Percentiles rank a stretch among this genome's conserved stretches.
phyloP scores from a whole-genome alignment of 2,329 filamentous ascomycete species.

The Epichloe elymi region DNA sequence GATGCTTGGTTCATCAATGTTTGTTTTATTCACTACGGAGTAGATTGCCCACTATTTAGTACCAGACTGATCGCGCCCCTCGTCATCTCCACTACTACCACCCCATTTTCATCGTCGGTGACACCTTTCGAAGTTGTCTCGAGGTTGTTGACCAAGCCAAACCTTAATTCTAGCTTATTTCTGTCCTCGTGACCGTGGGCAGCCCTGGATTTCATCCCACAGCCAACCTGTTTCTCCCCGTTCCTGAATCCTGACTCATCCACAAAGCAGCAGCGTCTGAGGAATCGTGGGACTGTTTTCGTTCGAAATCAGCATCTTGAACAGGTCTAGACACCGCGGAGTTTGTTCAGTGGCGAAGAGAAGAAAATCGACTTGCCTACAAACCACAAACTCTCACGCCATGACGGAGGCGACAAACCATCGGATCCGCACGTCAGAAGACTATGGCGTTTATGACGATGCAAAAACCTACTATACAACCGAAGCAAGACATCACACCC shows the following conservation, averaged over 20 bases:
- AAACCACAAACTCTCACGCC: conserved; percentile 1
- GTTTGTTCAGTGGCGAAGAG: not conserved
- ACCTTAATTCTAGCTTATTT: conserved; percentile 1
- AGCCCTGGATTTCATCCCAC: not conserved
- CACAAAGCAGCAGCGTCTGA: too few relatives aligned
- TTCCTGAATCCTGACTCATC: not conserved
- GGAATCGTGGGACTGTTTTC: too few relatives aligned
- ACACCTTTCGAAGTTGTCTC: not conserved
- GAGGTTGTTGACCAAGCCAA: not conserved
- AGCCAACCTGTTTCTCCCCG: not conserved
- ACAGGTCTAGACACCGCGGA: not conserved
- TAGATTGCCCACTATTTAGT: not conserved
- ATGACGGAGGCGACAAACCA: conserved; percentile 18
- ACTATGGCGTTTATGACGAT: conserved; percentile 41
- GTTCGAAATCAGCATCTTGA: not conserved
- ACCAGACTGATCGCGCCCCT: not conserved
- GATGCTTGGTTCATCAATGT: too few relatives aligned
- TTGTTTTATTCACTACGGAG: too few relatives aligned
- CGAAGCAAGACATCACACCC: conserved; percentile 38
- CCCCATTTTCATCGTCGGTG: conserved; percentile 1
- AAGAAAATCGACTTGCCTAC: not conserved
- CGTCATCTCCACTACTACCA: not conserved
- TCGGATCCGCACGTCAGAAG: conserved; percentile 25
- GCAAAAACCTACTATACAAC: conserved; percentile 46
- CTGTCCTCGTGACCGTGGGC: conserved; percentile 1